Base-by-base conservation (phyloP, 2,329 filamentous ascomycete genomes). In the Alternaria dauci region DNA sequence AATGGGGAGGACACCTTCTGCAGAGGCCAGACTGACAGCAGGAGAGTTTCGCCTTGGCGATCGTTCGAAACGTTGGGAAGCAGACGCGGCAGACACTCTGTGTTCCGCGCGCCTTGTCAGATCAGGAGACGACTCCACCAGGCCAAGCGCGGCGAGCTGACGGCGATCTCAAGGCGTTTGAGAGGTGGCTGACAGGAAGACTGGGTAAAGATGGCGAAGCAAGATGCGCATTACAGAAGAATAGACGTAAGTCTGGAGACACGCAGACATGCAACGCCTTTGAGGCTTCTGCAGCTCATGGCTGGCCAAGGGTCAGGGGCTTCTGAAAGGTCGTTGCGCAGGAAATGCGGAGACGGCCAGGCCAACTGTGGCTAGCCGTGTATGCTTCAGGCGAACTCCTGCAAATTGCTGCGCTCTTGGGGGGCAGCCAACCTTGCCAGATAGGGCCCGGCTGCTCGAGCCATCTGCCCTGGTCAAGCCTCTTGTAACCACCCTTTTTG, bases 301-400 rank as follows among this genome's bases (percentile, higher is more conserved):
- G 73, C 70, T 70, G 63, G 69, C 71, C 74, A 75, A 76, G 73
- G 75, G 71, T 77, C 74, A 78, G 75, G 76, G 76, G 76, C 73
- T 76, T 57, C 67, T 73, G 59, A 70, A 73, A 72, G 74, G 75
- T 73, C 74, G 73, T 75, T 74, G 74, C 72, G 75, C 72, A 74
- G 74, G 62, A 66, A 78, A 78, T 78, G 76, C 76, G 76, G 76
- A 77, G 76, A 78, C 72, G 71, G 69, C 75, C 73, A 77, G 68
- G 62, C 75, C 72, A 66, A 76, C 68, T 72, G 56, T 71, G 75
- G 72, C 74, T 78, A 78, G 75, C 62, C 70, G 68, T 76, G 70
- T 67, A 72, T 74, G 69, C 74, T 75, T 75, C 65, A 73, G 71
- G 73, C 74, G 75, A 77, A 78, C 74, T 72, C 67, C 71, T 77